Evolutionary conservation across 345 rosid genomes (phyloP).

Genomic region (Camelina neglecta): DNA sequence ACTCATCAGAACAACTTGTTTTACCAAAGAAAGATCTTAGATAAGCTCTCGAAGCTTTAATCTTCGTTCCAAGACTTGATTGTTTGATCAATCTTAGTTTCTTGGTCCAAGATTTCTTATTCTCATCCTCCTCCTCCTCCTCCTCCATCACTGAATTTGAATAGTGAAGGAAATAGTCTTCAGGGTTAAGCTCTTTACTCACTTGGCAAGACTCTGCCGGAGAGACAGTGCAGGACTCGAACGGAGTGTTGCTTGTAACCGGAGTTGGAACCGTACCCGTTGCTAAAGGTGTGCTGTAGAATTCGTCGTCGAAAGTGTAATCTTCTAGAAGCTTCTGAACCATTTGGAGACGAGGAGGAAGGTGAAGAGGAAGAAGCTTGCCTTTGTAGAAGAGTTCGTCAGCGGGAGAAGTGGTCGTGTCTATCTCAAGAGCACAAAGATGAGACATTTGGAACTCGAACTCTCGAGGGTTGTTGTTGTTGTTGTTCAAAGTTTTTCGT

Average conservation of each 20-base stretch:
- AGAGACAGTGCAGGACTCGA: slow-evolving; percentile 81
- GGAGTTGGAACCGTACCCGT: slow-evolving; percentile 63
- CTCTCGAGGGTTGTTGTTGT: slow-evolving; percentile 59
- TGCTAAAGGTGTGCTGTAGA: slow-evolving; percentile 66
- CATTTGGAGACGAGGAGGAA: slow-evolving; percentile 76
- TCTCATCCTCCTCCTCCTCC: slow-evolving; percentile 40
- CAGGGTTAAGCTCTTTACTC: slow-evolving; percentile 74
- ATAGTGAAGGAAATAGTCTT: slow-evolving; percentile 55
- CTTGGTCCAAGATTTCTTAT: slow-evolving; percentile 72
- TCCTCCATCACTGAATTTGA: slow-evolving; percentile 26
- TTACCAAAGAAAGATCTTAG: slow-evolving; percentile 69
- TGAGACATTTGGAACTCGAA: slow-evolving; percentile 90
- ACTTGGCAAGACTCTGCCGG: slow-evolving; percentile 75
- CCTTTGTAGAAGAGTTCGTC: slow-evolving; percentile 98
- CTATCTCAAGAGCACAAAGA: slow-evolving; percentile 51
- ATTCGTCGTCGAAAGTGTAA: slow-evolving; percentile 58
- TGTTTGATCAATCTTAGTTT: slow-evolving; percentile 64
- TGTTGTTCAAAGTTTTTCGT: slow-evolving; percentile 51
- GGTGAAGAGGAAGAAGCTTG: slow-evolving; percentile 89
- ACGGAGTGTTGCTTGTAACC: slow-evolving; percentile 68
- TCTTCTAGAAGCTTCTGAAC: slow-evolving; percentile 67
- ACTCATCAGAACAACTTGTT: slow-evolving; percentile 73
- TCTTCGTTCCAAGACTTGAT: slow-evolving; percentile 63
- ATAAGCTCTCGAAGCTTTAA: slow-evolving; percentile 77
- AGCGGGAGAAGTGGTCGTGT: slow-evolving; percentile 71